Base-by-base conservation (phyloP, 208 protist species). In the Trypanosoma lewisi region DNA sequence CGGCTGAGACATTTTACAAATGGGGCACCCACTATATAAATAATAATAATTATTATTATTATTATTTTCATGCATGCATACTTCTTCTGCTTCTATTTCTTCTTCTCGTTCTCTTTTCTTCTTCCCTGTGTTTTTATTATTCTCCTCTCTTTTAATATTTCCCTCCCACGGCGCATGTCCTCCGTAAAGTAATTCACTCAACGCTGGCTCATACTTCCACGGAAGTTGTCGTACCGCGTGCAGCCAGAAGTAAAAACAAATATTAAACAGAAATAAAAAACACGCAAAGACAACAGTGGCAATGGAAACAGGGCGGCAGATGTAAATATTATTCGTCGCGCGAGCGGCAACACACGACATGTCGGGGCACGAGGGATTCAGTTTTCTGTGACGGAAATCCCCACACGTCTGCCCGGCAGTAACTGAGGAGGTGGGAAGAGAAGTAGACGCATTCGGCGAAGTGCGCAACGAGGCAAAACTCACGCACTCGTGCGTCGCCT, bases 271-370 rank as follows among this genome's bases (percentile, higher is more conserved):
- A 23, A 78, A 42, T 2, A 87, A 50, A n/a, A 84, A 2, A 36
- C 64, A 73, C 16, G 68, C 64, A 4, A 87, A 54, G 9, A 82
- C 45, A 14, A 87, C 53, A 5, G 68, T 62, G 6, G 72, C 25
- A 53, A 84, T 69, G 16, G 71, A 42, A 5, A 54, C 44, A 4
- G 63, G 60, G 8, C 82, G 77, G 60, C 82, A 87, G n/a, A 87
- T 77, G 63, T 87, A 87, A 69, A 83, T 84, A 45, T 87, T 87
- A 70, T 84, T 82, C 5, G 82, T 84, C 14, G 67, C 77, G 31
- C 58, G 49, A 21, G 82, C 73, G 4, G 78, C 82, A 23, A 41
- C 16, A 41, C 82, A 87, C 7, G 33, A 65, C 77, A 82, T 87
- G 47, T 87, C 82, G 0, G 77, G 69, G 66, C 82, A 87, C 2